Evolutionary conservation across 2,329 filamentous ascomycete genomes (phyloP).

Genomic region (Myriosclerotinia curreyana): DNA sequence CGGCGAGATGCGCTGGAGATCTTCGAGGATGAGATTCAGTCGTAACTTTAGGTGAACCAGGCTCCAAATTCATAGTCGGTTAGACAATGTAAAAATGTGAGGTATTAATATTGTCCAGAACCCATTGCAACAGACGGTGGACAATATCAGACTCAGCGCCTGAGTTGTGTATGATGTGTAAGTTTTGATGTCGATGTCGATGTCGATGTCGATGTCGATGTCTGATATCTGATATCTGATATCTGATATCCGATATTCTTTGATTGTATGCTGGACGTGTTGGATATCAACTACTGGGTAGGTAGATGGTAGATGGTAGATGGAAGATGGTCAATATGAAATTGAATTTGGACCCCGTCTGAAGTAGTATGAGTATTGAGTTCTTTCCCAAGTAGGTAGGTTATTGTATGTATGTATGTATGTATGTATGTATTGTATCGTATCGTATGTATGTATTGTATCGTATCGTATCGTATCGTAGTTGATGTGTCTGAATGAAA

Average conservation of each 20-base stretch:
- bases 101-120: constrained; percentile 4
- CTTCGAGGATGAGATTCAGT: constrained; percentile 29
- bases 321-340: background rate
- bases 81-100: background rate
- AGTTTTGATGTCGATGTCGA: background rate
- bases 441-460: too few relatives aligned
- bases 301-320: too few relatives aligned
- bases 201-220: too few relatives aligned
- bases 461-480: too few relatives aligned
- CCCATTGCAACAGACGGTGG: constrained; percentile 8
- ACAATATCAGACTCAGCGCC: background rate
- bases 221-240: too few relatives aligned
- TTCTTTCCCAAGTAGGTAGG: background rate
- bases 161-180: background rate
- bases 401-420: background rate
- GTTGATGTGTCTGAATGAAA: too few relatives aligned
- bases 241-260: too few relatives aligned
- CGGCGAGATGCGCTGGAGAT: constrained; percentile 32
- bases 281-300: background rate
- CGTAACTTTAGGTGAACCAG: background rate
- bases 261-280: too few relatives aligned
- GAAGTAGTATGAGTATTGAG: too few relatives aligned
- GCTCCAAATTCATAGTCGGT: constrained; percentile 18
- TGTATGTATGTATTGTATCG: background rate
- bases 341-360: background rate